Percentiles rank a stretch among this genome's conserved stretches.
Evolutionary conservation across 202 grass and related monocot genomes (phyloP).

Genomic region (Elaeis oleifera): DNA sequence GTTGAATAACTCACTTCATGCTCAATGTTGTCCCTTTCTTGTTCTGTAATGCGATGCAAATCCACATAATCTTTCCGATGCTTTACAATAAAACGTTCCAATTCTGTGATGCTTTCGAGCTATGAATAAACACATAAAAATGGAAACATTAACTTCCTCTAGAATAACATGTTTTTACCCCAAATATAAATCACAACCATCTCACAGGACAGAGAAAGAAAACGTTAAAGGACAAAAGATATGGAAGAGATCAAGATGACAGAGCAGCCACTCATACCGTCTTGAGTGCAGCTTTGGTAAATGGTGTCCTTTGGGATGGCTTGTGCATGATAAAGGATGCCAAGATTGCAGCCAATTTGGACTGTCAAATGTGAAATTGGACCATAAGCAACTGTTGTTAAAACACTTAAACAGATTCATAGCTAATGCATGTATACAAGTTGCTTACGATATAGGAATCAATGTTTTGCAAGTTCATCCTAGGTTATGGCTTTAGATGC

Average conservation of each 20-base stretch:
- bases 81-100: constrained; percentile 76
- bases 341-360: constrained; percentile 61
- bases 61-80: constrained; percentile 85
- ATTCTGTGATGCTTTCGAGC: constrained; percentile 77
- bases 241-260: neutral
- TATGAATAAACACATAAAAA: constrained; percentile 24
- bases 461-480: too few species aligned
- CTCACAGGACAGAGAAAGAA: neutral
- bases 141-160: too few species aligned
- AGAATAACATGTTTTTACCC: too few species aligned
- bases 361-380: constrained; percentile 24
- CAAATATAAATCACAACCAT: neutral
- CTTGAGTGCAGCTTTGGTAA: constrained; percentile 68
- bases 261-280: constrained; percentile 34
- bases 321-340: constrained; percentile 86
- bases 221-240: too few species aligned
- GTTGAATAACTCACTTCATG: constrained; percentile 57
- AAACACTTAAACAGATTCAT: neutral
- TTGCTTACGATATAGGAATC: too few species aligned
- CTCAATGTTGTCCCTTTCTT: constrained; percentile 92
- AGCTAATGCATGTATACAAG: too few species aligned
- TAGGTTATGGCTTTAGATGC: too few species aligned
- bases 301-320: constrained; percentile 41
- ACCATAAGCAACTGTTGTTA: constrained; percentile 5
- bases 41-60: constrained; percentile 78